Percentiles rank a stretch among this genome's conserved stretches.
Conservation (phyloP, 73 alveolate genomes). For the Breviolum minutum region DNA sequence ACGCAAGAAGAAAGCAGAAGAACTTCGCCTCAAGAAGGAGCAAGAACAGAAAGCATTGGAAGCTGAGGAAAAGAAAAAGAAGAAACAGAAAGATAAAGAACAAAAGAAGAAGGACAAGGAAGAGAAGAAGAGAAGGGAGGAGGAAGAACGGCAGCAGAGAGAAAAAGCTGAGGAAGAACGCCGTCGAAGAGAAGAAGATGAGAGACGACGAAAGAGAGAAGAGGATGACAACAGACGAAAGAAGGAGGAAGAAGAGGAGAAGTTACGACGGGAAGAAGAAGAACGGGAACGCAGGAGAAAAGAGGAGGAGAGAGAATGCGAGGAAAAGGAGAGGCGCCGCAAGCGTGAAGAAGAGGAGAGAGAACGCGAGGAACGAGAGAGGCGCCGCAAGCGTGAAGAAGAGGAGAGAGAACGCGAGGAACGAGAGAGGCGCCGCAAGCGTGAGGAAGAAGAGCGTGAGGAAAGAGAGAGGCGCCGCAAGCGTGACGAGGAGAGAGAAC, state of each 20-base stretch:
- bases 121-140: conserved; percentile 22
- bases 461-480: conserved; percentile 40
- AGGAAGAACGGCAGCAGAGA: conserved; percentile 9
- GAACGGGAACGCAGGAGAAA: conserved; percentile 25
- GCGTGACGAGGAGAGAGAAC: conserved; percentile 12
- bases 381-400: conserved; percentile 57
- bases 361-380: conserved; percentile 6
- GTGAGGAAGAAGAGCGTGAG: neutral
- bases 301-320: neutral
- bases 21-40: conserved; percentile 35
- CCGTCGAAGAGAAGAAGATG: conserved; percentile 19
- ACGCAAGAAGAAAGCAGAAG: conserved; percentile 59
- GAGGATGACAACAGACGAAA: conserved; percentile 28
- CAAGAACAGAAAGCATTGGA: neutral
- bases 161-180: conserved; percentile 47
- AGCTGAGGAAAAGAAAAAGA: conserved; percentile 38
- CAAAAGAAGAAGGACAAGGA: conserved; percentile 54
- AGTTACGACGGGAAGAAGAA: neutral
- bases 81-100: conserved; percentile 16
- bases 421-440: conserved; percentile 54
- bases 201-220: conserved; percentile 23
- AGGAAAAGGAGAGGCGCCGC: conserved; percentile 17
- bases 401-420: conserved; percentile 29
- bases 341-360: conserved; percentile 38
- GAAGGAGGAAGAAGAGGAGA: conserved; percentile 38